Evolutionary conservation across 2,329 filamentous ascomycete species (phyloP), one percentile per base, ranked within the genome.

Genomic region (Sordariomycetes sp.): DNA sequence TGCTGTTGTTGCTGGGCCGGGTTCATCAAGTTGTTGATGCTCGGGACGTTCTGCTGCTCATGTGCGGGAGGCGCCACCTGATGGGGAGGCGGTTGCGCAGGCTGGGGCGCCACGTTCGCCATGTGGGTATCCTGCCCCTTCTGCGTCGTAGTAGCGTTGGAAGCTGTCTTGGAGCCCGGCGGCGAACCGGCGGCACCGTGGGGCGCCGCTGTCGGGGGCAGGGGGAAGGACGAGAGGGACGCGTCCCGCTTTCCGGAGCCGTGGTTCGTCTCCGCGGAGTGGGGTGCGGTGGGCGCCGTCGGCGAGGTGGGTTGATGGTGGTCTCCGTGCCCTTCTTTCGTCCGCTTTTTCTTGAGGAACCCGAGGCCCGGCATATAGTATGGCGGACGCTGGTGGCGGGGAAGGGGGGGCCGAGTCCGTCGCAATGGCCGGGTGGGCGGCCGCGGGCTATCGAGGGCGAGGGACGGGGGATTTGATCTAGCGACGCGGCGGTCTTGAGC

Each of bases 331-430:
- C 84, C 87, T 77, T 96, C 90, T 83, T 90, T 95, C 76, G 90
- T 95, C 82, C 90, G 86, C 82, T 95, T 96, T 83, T 96, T 97
- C 82, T 96, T 96, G 70, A 97, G 84, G 70, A 96, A 90, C 73
- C 90, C 90, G 78, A 96, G 82, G 85, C 17, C 10, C 20, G 91
- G 94, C 94, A 99, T 97, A 68, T 67, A 70, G 57, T 57, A 60
- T 57, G 65, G 63, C 39, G 15, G 39, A n/a, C 39, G 65, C 62
- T 61, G 64, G 62, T 60, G 63, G 63, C 64, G 65, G 57, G n/a
- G n/a, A n/a, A n/a, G n/a, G n/a, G n/a, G 65, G 63, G 65, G 62
- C 61, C 63, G 62, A 59, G 64, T 63, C 64, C 65, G 61, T 65
- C 53, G 60, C 42, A 54, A 56, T 56, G 45, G 20, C 45, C 45